Base-by-base conservation (phyloP, 1,284 basidiomycete genomes). In the Moesziomyces sp. region DNA sequence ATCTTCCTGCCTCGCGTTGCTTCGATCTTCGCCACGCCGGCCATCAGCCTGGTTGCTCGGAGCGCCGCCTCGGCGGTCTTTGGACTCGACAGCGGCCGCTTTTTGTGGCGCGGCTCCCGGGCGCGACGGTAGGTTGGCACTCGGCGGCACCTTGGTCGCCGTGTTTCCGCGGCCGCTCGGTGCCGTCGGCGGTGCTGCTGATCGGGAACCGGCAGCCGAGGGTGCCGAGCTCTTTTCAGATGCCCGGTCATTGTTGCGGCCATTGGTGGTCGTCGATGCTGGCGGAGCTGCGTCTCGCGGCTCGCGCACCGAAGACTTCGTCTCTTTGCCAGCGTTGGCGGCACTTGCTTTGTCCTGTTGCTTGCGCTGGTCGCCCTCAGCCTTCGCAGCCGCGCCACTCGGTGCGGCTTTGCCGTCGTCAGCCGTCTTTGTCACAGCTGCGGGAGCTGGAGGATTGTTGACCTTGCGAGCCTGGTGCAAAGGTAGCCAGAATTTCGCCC, bases 401-500 rank as follows among this genome's bases (percentile, higher is more conserved):
- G 28, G 46, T 11, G 47, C 52, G 6, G 48, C 57, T 45, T 18
- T 53, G 13, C 30, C 21, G 13, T 49, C 21, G 21, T 26, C 28
- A 21, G 35, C 13, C 7, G n/a, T 18, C 21, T 49, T 48, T 11
- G 53, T 26, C 26, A 47, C 42, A 13, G 53, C 46, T n/a, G 48
- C 26, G 14, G 61, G 63, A 10, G 48, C 21, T 8, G 61, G 63
- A 9, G 63, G 65, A 21, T 60, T 61, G 30, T 56, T 24, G 10
- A 62, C 63, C 38, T 62, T 62, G 14, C 57, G 58, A 40, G 61
- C 59, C 49, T 66, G 61, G 21, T 58, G 52, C 45, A 59, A 43
- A 1, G 76, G 59, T 8, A 79, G 21, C 82, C 82, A 83, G 1
- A 52, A 46, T 38, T 71, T 74, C 54, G 76, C 66, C 23, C 72